Percentiles rank a stretch among this genome's conserved stretches.
These are phyloP conservation scores for Colletotrichum salicis DNA, from an alignment of 2,329 filamentous ascomycete species.

Conservation along the genomic window DNA sequence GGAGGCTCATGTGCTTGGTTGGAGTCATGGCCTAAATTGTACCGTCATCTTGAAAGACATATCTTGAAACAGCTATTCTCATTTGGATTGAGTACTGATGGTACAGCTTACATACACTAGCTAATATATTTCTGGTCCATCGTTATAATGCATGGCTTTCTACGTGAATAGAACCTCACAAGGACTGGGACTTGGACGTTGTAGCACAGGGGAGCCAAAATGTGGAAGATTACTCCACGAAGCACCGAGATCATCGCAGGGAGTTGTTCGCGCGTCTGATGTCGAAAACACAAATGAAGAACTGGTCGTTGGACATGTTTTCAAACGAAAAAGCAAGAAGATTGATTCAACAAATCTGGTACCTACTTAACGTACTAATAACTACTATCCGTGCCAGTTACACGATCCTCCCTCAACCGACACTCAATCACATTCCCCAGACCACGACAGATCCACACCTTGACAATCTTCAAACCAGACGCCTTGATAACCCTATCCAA, in stretches of 20 bases:
- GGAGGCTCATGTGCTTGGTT: not conserved
- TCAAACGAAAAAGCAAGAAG: not conserved
- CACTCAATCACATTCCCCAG: conserved; percentile 27
- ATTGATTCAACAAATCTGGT: not conserved
- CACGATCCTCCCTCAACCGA: conserved; percentile 14
- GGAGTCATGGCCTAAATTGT: not conserved
- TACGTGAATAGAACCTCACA: too few species aligned
- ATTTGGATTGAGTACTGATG: not conserved
- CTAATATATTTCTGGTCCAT: too few species aligned
- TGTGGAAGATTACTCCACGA: too few species aligned
- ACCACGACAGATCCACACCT: conserved; percentile 26
- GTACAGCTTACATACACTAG: too few species aligned
- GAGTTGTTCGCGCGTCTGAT: too few species aligned
- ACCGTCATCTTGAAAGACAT: not conserved
- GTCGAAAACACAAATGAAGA: too few species aligned
- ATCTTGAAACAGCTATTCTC: not conserved
- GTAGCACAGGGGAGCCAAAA: too few species aligned
- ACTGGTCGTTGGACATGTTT: not conserved
- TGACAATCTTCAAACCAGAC: conserved; percentile 20
- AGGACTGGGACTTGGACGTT: too few species aligned
- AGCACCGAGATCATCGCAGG: too few species aligned
- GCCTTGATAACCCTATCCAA: not conserved
- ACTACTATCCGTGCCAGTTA: not conserved
- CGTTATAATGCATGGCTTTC: too few species aligned
- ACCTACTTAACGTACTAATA: not conserved